Evolutionary conservation across 345 rosid species (phyloP).

Genomic region (Eutrema heterophyllum): DNA sequence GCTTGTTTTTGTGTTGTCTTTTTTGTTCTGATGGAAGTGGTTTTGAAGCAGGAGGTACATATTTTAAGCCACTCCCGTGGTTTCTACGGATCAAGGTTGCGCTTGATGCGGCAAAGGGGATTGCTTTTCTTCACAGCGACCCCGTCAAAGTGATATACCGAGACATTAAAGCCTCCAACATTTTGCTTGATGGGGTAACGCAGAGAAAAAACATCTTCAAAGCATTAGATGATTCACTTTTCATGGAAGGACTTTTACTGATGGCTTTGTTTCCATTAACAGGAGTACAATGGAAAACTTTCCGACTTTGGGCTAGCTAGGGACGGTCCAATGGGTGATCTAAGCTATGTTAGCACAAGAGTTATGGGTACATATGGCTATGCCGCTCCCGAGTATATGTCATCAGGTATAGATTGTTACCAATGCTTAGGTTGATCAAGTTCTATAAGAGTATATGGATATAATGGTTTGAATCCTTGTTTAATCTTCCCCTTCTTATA

Average conservation of each 20-base stretch:
- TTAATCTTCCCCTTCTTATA: background rate
- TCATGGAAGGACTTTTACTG: background rate
- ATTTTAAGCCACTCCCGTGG: constrained; percentile 87
- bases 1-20: background rate
- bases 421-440: background rate
- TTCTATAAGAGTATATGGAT: background rate
- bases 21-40: constrained; percentile 9
- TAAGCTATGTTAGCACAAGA: constrained; percentile 84
- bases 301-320: constrained; percentile 96
- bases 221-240: background rate
- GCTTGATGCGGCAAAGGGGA: constrained; percentile 89
- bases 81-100: constrained; percentile 77
- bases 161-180: constrained; percentile 82
- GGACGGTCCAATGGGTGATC: constrained; percentile 78
- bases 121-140: constrained; percentile 86
- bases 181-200: constrained; percentile 74
- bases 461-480: background rate
- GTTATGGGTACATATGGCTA: constrained; percentile 89
- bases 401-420: constrained; percentile 44
- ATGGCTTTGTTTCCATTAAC: constrained; percentile 18
- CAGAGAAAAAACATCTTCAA: background rate
- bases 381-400: constrained; percentile 45
- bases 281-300: constrained; percentile 75
- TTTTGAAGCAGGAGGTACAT: constrained; percentile 57
- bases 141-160: constrained; percentile 85